phyloP scores from a whole-genome alignment of 1,139 yeast species.

The Saccharomyces hybrid region DNA sequence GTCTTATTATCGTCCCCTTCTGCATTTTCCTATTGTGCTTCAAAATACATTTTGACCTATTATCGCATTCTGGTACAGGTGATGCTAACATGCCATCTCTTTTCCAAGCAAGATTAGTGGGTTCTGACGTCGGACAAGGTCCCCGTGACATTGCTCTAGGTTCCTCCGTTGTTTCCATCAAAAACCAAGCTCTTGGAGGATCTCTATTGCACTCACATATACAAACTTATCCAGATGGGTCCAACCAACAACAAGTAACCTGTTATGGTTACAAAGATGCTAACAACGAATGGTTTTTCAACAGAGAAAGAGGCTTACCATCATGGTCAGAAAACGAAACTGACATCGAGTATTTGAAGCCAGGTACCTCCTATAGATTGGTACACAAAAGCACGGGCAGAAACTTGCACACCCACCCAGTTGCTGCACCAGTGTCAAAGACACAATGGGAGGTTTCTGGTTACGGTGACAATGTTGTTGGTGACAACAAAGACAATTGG shows the following conservation, averaged over 20 bases:
- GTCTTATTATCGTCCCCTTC: slow-evolving; percentile 56
- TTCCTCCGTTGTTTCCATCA: slow-evolving; percentile 68
- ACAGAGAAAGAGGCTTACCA: slow-evolving; percentile 58
- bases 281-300: slow-evolving; percentile 86
- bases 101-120: slow-evolving; percentile 87
- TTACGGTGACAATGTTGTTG: slow-evolving; percentile 80
- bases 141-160: slow-evolving; percentile 84
- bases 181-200: slow-evolving; percentile 87
- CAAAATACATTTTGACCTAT: slow-evolving; percentile 66
- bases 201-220: slow-evolving; percentile 92
- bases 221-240: slow-evolving; percentile 91
- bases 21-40: slow-evolving; percentile 56
- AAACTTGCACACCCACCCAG: slow-evolving; percentile 82
- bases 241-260: slow-evolving; percentile 93
- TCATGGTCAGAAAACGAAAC: slow-evolving; percentile 45
- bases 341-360: slow-evolving; percentile 50
- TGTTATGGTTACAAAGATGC: slow-evolving; percentile 88
- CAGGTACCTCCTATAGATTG: slow-evolving; percentile 72
- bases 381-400: slow-evolving; percentile 78
- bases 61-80: slow-evolving; percentile 79
- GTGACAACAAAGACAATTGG: slow-evolving; percentile 95
- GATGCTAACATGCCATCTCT: slow-evolving; percentile 95
- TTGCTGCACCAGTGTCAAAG: slow-evolving; percentile 73
- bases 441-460: slow-evolving; percentile 80
- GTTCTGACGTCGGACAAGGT: slow-evolving; percentile 74